Evolutionary conservation across 2,329 filamentous ascomycete genomes (phyloP), one percentile per base, ranked within the genome.

Genomic region (Colletotrichum godetiae): DNA sequence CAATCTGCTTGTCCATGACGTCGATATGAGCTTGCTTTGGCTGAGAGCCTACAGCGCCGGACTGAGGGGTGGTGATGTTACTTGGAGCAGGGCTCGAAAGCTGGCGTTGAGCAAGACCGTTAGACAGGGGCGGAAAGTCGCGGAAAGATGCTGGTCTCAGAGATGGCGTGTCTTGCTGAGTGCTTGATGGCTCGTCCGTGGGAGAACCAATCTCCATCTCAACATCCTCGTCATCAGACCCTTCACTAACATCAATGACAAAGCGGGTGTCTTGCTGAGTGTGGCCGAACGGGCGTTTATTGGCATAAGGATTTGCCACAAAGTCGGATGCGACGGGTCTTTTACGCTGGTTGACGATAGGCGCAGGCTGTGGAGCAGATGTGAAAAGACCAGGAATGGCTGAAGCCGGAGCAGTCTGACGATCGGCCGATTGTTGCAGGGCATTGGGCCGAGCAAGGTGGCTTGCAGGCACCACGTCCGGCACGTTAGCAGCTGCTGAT

Each of bases 211-310:
- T 86, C 42, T 93, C 92, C 90, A 92, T 93, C 69, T 91, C 91
- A 59, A 91, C 87, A 75, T 92, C 90, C 68, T 91, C 90, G 62
- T 91, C 88, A 49, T 89, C 87, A 7, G 85, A 87, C 29, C 86
- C 89, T 33, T 97, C 95, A 79, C 94, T 97, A 52, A 97, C 92
- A 76, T 97, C 91, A 76, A 98, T 97, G 52, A 98, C 89, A 65
- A 97, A 89, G 3, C 88, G 88, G 62, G 91, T 87, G 29, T 92
- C 87, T 64, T 88, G 84, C 29, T 87, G 86, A 59, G 85, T 86
- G 57, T 92, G 89, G 13, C 89, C 89, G 77, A 92, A 92, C 4
- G 90, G 88, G 61, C 92, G 90, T 77, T 93, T 94, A 2, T 80
- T 77, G 0, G 79, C 78, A 15, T 83, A 79, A 0, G 85, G 82